Percentiles rank a stretch among this genome's conserved stretches.
Conservation (phyloP, 257 asterid genomes). For the Craterostigma plantagineum region DNA sequence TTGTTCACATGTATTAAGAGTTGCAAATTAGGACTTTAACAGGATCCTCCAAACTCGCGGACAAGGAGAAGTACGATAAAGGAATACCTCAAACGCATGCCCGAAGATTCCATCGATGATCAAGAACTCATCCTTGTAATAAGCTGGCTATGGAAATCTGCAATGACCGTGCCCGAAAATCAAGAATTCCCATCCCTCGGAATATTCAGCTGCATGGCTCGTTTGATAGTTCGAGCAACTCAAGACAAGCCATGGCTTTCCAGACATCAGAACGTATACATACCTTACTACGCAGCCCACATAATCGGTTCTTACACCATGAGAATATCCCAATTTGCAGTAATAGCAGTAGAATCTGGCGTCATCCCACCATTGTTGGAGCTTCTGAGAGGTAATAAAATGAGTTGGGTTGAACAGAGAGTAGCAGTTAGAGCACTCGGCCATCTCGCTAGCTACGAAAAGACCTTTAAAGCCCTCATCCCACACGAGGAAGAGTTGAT, state of each 20-base stretch:
- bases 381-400: conserved; percentile 43
- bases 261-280: conserved; percentile 39
- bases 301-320: conserved; percentile 66
- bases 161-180: conserved; percentile 48
- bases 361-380: conserved; percentile 39
- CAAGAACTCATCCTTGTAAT: conserved; percentile 44
- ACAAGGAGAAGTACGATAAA: conserved; percentile 16
- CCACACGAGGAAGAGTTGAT: conserved; percentile 37
- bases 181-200: conserved; percentile 50
- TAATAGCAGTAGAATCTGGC: conserved; percentile 40
- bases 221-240: conserved; percentile 28
- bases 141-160: conserved; percentile 55
- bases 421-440: conserved; percentile 76
- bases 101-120: conserved; percentile 20
- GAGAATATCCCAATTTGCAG: conserved; percentile 26
- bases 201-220: conserved; percentile 49
- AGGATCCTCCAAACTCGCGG: conserved; percentile 22
- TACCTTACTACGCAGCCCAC: conserved; percentile 83
- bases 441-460: conserved; percentile 60
- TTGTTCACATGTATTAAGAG: no score
- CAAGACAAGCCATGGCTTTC: conserved; percentile 35
- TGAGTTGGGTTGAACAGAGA: conserved; percentile 88
- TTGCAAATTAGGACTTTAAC: no score
- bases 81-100: conserved; percentile 21
- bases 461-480: conserved; percentile 25